A percentile compares a stretch with the other conserved stretches of the same genome.
These are phyloP conservation scores for Spencermartinsiella ligniputridi DNA, from an alignment of 1,139 yeast species.

Conservation along the genomic window DNA sequence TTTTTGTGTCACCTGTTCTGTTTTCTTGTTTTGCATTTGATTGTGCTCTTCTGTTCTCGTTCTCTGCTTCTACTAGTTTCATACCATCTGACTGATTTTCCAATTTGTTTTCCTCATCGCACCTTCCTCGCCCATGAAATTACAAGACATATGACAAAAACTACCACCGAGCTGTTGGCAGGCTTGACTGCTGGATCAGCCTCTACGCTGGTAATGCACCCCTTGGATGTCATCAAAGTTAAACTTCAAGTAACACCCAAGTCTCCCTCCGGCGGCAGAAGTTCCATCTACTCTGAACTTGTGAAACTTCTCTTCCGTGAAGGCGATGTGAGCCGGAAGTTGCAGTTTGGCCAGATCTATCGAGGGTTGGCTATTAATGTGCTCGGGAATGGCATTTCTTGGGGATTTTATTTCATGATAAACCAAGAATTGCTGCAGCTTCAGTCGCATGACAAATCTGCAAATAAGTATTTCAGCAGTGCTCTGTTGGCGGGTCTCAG, in stretches of 20 bases:
- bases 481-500: constrained; percentile 68
- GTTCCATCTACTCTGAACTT: constrained; percentile 8
- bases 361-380: constrained; percentile 81
- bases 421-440: constrained; percentile 43
- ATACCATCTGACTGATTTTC: too few relatives aligned
- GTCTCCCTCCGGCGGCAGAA: neutral
- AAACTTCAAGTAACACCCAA: constrained; percentile 53
- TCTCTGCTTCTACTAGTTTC: too few relatives aligned
- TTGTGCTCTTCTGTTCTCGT: too few relatives aligned
- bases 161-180: constrained; percentile 50
- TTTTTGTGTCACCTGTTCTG: too few relatives aligned
- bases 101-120: neutral
- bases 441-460: constrained; percentile 14
- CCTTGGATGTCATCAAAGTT: constrained; percentile 79
- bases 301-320: constrained; percentile 8
- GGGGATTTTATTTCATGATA: constrained; percentile 80
- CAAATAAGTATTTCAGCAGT: constrained; percentile 43
- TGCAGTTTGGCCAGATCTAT: constrained; percentile 39
- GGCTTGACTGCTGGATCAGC: constrained; percentile 81
- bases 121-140: neutral
- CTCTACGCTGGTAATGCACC: constrained; percentile 81
- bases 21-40: too few relatives aligned
- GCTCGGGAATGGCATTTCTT: constrained; percentile 77
- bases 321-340: constrained; percentile 1
- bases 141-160: neutral